A percentile compares a stretch with the other conserved stretches of the same genome.
Evolutionary conservation across 169 alveolate species (phyloP).

Genomic region (Eimeria sp.): DNA sequence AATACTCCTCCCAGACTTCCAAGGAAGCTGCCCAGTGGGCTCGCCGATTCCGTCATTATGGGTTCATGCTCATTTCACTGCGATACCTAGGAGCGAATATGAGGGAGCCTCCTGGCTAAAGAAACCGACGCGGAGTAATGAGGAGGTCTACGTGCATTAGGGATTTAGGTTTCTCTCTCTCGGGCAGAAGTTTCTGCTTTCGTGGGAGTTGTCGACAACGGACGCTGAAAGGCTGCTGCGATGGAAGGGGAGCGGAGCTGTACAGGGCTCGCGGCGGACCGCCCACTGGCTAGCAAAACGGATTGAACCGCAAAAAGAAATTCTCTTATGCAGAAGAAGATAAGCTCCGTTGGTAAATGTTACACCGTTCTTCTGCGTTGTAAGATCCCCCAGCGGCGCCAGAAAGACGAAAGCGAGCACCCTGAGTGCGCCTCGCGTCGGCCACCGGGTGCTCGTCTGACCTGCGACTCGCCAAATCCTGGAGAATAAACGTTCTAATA

Average conservation of each 20-base stretch:
- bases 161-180: background rate
- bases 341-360: background rate
- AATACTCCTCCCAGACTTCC: conserved; percentile 35
- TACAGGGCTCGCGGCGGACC: conserved; percentile 28
- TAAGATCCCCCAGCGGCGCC: conserved; percentile 20
- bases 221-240: conserved; percentile 3
- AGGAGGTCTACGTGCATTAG: background rate
- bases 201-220: background rate
- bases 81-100: background rate
- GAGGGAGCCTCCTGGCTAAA: background rate
- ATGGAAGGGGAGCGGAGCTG: conserved; percentile 30
- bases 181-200: background rate
- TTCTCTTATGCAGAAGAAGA: background rate
- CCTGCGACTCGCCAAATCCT: conserved; percentile 8
- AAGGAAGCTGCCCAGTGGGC: conserved; percentile 75
- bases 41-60: conserved; percentile 61
- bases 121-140: background rate
- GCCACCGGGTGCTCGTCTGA: background rate
- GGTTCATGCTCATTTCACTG: conserved; percentile 54
- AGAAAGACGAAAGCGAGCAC: background rate
- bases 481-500: background rate
- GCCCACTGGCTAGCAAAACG: background rate
- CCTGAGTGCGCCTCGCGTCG: conserved; percentile 2
- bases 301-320: background rate
- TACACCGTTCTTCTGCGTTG: background rate